Evolutionary conservation across 1,139 yeast species (phyloP).

Genomic region (Candida anutae): DNA sequence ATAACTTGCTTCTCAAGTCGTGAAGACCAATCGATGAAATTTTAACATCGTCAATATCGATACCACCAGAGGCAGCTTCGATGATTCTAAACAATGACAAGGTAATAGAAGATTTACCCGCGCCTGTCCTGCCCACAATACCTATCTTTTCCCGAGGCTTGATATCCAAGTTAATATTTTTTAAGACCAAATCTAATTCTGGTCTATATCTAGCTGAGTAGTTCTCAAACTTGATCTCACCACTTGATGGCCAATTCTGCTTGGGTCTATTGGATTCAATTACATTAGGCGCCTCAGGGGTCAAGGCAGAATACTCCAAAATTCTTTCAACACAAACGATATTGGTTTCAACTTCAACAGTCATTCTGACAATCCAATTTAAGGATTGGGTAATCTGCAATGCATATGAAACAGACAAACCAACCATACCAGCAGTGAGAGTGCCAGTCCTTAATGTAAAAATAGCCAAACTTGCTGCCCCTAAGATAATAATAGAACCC

Average conservation of each 20-base stretch:
- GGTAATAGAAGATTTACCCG: constrained; percentile 71
- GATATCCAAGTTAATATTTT: constrained; percentile 43
- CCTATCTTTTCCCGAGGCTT: constrained; percentile 64
- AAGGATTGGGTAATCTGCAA: constrained; percentile 86
- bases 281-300: constrained; percentile 75
- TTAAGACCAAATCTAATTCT: constrained; percentile 52
- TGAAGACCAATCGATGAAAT: constrained; percentile 68
- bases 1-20: constrained; percentile 77
- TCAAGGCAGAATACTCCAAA: constrained; percentile 69
- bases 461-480: constrained; percentile 78
- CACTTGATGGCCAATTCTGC: constrained; percentile 54
- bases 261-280: constrained; percentile 63
- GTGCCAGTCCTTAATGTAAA: constrained; percentile 58
- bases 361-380: constrained; percentile 97
- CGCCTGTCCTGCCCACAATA: constrained; percentile 81
- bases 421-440: constrained; percentile 84
- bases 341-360: constrained; percentile 94
- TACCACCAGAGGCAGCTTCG: constrained; percentile 67
- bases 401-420: constrained; percentile 88
- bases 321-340: constrained; percentile 96
- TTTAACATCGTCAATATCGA: constrained; percentile 64
- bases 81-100: constrained; percentile 67
- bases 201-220: constrained; percentile 60
- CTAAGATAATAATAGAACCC: constrained; percentile 80
- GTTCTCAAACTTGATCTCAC: constrained; percentile 47